These are phyloP conservation scores for Camellia granthamiana DNA, from an alignment of 148 eudicot genomes.

Conservation along the genomic window DNA sequence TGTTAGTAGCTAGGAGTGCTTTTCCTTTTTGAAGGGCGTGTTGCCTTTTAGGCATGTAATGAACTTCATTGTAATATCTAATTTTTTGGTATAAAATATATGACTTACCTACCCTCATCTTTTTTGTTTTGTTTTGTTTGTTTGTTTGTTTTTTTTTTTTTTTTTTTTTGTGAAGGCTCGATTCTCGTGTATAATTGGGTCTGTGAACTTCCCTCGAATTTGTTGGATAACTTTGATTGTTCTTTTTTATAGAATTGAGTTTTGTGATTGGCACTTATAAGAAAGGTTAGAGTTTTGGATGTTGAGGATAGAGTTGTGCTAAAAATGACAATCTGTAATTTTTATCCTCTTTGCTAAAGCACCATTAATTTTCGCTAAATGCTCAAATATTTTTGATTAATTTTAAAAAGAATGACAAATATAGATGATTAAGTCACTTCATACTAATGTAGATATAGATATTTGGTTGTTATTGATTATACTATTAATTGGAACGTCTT, in stretches of 20 bases:
- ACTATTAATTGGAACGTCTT: neutral
- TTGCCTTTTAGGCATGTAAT: too few species aligned
- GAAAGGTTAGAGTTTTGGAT: neutral
- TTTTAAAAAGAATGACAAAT: neutral
- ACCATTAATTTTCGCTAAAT: neutral
- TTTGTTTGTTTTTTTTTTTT: too few species aligned
- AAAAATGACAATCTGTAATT: neutral
- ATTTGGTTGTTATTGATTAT: neutral
- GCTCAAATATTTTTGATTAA: neutral
- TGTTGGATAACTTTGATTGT: neutral
- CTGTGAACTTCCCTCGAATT: neutral
- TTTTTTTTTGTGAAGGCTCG: neutral
- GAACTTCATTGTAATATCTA: too few species aligned
- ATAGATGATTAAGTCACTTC: neutral
- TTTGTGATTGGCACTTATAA: neutral
- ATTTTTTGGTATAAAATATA: too few species aligned
- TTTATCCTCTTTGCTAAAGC: neutral
- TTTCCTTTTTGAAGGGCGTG: too few species aligned
- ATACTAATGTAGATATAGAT: neutral
- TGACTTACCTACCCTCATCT: too few species aligned
- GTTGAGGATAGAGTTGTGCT: neutral
- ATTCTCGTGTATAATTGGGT: neutral
- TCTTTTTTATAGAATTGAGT: neutral
- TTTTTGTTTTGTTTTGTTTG: too few species aligned
- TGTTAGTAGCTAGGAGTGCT: too few species aligned